Evolutionary conservation across 176 grass and related monocot species (phyloP).

Genomic region (Alopecurus myosuroides): DNA sequence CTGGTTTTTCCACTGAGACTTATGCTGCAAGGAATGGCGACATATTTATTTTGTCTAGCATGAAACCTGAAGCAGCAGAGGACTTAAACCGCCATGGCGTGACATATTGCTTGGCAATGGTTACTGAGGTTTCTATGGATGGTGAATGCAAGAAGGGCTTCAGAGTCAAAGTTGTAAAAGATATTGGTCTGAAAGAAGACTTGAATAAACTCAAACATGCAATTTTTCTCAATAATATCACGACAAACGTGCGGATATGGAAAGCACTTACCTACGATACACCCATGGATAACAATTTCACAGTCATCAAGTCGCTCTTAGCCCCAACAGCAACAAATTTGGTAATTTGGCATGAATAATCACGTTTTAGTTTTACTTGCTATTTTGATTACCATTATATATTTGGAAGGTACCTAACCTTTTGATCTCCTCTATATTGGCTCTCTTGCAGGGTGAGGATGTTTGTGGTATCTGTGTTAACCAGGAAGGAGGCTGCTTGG

Average conservation of each 20-base stretch:
- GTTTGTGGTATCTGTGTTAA: neutral
- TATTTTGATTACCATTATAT: neutral
- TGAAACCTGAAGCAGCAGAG: constrained; percentile 29
- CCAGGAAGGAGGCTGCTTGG: constrained; percentile 1
- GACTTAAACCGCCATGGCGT: constrained; percentile 46
- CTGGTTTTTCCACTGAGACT: constrained; percentile 13
- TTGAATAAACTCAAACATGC: constrained; percentile 36
- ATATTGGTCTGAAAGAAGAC: neutral
- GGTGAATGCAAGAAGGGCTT: constrained; percentile 38
- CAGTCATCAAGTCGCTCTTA: constrained; percentile 47
- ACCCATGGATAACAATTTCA: constrained; percentile 42
- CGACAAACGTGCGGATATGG: constrained; percentile 52
- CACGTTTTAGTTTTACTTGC: neutral
- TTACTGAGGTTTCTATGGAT: constrained; percentile 49
- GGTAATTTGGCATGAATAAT: constrained; percentile 30
- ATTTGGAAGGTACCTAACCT: neutral
- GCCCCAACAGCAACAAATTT: constrained; percentile 10
- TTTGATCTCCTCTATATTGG: neutral
- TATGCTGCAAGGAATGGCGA: constrained; percentile 62
- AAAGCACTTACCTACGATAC: constrained; percentile 34
- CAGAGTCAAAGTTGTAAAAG: constrained; percentile 34
- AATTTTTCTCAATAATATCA: constrained; percentile 44
- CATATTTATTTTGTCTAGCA: constrained; percentile 57
- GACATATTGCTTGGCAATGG: constrained; percentile 45
- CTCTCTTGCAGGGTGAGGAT: constrained; percentile 28